These are phyloP conservation scores for Klebsormidium nitens DNA, from an alignment of 139 green algal species.

Conservation along the genomic window DNA sequence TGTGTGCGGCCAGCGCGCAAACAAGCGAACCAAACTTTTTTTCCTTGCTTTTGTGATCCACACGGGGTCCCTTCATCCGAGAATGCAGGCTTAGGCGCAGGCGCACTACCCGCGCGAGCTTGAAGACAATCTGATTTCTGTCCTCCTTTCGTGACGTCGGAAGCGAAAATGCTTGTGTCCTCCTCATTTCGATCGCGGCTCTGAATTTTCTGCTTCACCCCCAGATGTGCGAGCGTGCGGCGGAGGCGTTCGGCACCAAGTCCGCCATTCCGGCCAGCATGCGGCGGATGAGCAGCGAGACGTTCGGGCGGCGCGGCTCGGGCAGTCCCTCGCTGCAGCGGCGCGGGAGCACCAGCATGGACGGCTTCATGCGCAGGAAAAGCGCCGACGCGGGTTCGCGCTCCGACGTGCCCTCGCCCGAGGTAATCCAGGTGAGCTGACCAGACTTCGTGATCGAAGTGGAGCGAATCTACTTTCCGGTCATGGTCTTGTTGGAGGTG, in stretches of 20 bases:
- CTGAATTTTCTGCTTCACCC: constrained; percentile 4
- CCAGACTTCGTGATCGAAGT: too few relatives aligned
- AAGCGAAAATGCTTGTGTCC: constrained; percentile 6
- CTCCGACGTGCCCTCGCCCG: background rate
- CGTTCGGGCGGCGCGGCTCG: background rate
- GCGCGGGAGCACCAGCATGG: background rate
- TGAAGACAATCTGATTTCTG: constrained; percentile 6
- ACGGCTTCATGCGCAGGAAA: background rate
- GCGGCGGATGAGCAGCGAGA: too few relatives aligned
- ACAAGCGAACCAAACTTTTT: background rate
- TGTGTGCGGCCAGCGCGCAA: too few relatives aligned
- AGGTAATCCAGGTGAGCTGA: too few relatives aligned
- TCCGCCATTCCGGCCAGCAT: too few relatives aligned
- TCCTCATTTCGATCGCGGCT: background rate
- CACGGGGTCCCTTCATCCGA: background rate
- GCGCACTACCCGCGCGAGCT: too few relatives aligned
- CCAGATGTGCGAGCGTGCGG: constrained; percentile 35
- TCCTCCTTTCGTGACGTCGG: background rate
- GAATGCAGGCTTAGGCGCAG: too few relatives aligned
- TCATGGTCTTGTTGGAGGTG: too few relatives aligned
- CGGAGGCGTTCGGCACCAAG: constrained; percentile 27
- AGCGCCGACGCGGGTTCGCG: background rate
- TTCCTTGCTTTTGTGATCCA: background rate
- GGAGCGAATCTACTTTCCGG: too few relatives aligned
- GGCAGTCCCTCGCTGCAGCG: background rate